Percentiles rank a stretch among this genome's conserved stretches.
These are phyloP conservation scores for Penicillium roqueforti DNA, from an alignment of 495 filamentous ascomycete genomes.

Conservation along the genomic window DNA sequence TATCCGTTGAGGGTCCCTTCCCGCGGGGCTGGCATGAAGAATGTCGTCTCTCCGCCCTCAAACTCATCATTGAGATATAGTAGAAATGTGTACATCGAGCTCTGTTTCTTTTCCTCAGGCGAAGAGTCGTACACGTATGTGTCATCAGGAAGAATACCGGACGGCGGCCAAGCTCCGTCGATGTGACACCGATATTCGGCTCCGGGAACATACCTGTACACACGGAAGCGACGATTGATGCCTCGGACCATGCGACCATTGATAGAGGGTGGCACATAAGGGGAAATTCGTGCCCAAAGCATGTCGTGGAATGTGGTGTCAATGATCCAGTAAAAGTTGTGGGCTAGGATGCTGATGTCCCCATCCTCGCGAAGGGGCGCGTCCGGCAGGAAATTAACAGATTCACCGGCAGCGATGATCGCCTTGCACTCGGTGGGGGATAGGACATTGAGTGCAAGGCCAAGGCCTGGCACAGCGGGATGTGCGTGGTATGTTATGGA, in stretches of 20 bases:
- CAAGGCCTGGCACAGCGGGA: constrained; percentile 37
- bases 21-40: constrained; percentile 34
- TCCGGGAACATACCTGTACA: constrained; percentile 38
- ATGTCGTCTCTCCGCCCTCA: constrained; percentile 40
- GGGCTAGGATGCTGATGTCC: constrained; percentile 38
- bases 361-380: constrained; percentile 38
- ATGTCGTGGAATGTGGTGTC: constrained; percentile 37
- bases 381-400: constrained; percentile 35
- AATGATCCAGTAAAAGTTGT: constrained; percentile 43
- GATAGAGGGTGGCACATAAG: constrained; percentile 29
- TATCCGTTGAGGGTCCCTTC: constrained; percentile 39
- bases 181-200: constrained; percentile 40
- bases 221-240: constrained; percentile 39
- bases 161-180: constrained; percentile 40
- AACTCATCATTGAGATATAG: constrained; percentile 41
- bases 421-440: constrained; percentile 31
- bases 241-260: constrained; percentile 33
- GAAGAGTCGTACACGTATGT: constrained; percentile 39
- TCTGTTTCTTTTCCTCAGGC: constrained; percentile 32
- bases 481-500: constrained; percentile 35
- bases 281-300: constrained; percentile 34
- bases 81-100: constrained; percentile 42
- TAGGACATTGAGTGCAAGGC: constrained; percentile 33
- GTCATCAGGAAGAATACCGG: constrained; percentile 32
- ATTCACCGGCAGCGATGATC: constrained; percentile 39